Evolutionary conservation across 495 filamentous ascomycete species (phyloP).

Genomic region (Talaromyces stipitatus): DNA sequence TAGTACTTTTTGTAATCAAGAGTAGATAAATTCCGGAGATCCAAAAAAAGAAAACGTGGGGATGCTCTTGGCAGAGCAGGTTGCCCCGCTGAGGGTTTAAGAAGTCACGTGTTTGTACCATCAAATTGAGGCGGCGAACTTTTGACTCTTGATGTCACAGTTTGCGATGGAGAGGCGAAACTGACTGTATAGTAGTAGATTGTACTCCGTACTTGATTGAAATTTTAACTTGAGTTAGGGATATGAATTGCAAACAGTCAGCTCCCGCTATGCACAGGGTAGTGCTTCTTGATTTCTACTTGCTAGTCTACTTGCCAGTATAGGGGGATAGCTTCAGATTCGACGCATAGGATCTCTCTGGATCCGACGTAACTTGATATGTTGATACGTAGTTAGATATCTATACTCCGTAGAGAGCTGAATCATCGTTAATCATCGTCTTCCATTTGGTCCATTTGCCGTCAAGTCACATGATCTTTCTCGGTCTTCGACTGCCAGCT

Average conservation of each 20-base stretch:
- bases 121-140: neutral
- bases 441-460: neutral
- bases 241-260: too few species aligned
- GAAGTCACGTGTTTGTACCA: neutral
- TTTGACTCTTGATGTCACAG: neutral
- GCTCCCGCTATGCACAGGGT: too few species aligned
- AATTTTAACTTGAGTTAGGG: too few species aligned
- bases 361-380: too few species aligned
- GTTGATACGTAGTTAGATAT: too few species aligned
- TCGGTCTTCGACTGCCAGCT: neutral
- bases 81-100: neutral
- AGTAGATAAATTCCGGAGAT: neutral
- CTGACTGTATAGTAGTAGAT: too few species aligned
- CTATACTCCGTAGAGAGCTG: too few species aligned
- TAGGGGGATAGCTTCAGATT: too few species aligned
- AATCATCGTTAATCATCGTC: neutral
- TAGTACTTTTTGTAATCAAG: neutral
- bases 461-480: neutral
- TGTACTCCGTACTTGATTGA: too few species aligned
- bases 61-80: neutral
- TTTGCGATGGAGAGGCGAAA: neutral
- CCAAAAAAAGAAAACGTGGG: slow-evolving; percentile 3
- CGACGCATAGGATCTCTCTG: too few species aligned
- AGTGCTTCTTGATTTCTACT: too few species aligned
- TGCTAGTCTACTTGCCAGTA: too few species aligned